phyloP scores from a whole-genome alignment of 331 rosid species.

The Cydonia oblonga region DNA sequence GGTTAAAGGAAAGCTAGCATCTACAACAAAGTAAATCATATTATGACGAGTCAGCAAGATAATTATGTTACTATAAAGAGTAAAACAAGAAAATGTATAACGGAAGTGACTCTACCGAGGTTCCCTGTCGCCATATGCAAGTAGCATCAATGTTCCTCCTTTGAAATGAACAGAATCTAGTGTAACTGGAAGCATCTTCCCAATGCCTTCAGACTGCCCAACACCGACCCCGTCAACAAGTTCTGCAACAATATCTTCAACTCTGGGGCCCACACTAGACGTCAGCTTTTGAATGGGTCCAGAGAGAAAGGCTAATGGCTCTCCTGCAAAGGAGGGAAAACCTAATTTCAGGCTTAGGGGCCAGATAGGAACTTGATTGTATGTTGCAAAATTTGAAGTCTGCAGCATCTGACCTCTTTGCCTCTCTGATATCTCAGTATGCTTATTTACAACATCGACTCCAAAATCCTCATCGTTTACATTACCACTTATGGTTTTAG shows the following conservation, averaged over 20 bases:
- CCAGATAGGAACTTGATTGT: slow-evolving; percentile 28
- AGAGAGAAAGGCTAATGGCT: slow-evolving; percentile 22
- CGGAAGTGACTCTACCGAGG: slow-evolving; percentile 50
- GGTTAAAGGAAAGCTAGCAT: neutral
- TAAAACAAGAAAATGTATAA: slow-evolving; percentile 11
- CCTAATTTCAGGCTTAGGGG: slow-evolving; percentile 29
- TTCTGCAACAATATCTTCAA: slow-evolving; percentile 48
- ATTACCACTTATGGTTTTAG: slow-evolving; percentile 9
- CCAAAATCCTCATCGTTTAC: slow-evolving; percentile 25
- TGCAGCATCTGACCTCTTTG: slow-evolving; percentile 23
- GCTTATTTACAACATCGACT: slow-evolving; percentile 14
- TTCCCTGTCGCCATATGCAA: slow-evolving; percentile 84
- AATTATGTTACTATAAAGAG: slow-evolving; percentile 2
- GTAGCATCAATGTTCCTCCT: slow-evolving; percentile 75
- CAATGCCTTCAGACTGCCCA: slow-evolving; percentile 39
- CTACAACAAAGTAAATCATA: neutral
- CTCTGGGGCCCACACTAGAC: slow-evolving; percentile 31
- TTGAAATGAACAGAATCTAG: slow-evolving; percentile 80
- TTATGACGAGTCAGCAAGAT: neutral
- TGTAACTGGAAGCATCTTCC: slow-evolving; percentile 49
- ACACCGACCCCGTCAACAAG: slow-evolving; percentile 29
- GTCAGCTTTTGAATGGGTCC: slow-evolving; percentile 31
- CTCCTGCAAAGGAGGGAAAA: slow-evolving; percentile 27
- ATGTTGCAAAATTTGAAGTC: slow-evolving; percentile 20
- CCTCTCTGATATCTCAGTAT: slow-evolving; percentile 13